A percentile compares a stretch with the other conserved stretches of the same genome.
Conservation (phyloP, 75 land plant genomes). For the Cunninghamia lanceolata region DNA sequence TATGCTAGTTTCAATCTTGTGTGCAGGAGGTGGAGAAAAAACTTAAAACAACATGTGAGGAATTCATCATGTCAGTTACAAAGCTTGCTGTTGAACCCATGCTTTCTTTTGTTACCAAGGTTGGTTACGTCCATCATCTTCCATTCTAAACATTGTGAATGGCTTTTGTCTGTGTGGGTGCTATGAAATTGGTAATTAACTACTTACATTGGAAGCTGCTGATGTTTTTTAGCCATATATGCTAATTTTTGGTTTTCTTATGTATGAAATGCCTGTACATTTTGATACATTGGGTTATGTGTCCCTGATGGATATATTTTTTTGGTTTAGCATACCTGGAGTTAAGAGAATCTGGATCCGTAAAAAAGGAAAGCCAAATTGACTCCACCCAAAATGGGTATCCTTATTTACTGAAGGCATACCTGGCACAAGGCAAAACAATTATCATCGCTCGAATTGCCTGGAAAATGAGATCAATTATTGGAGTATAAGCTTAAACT, state of each 20-base stretch:
- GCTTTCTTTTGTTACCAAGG: constrained; percentile 98
- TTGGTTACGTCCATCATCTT: constrained; percentile 11
- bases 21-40: constrained; percentile 86
- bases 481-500: neutral
- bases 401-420: neutral
- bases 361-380: neutral
- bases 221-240: neutral
- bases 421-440: neutral
- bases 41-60: constrained; percentile 93
- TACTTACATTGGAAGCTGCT: neutral
- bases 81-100: constrained; percentile 93
- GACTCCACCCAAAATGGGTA: neutral
- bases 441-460: neutral
- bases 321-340: neutral
- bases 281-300: neutral
- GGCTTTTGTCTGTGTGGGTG: neutral
- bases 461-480: neutral
- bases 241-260: neutral
- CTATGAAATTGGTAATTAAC: neutral
- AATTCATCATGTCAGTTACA: constrained; percentile 95
- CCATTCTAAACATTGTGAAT: neutral
- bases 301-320: neutral
- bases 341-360: neutral
- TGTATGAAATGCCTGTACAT: neutral
- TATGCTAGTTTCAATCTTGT: neutral